Evolutionary conservation across 768 basidiomycete genomes (phyloP).

Genomic region (Rhodotorula paludigena): DNA sequence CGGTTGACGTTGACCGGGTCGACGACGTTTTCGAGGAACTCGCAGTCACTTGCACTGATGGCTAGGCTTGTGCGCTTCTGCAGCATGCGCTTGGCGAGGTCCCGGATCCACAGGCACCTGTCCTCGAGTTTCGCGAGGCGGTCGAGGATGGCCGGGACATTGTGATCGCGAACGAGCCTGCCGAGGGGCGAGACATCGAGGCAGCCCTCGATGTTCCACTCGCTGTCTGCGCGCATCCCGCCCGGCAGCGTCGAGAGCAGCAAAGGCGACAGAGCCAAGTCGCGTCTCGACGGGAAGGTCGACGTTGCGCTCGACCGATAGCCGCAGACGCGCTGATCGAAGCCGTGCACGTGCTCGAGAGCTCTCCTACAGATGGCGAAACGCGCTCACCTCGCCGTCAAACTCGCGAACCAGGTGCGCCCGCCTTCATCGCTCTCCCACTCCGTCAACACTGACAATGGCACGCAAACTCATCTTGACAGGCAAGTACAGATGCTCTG

Average conservation of each 20-base stretch:
- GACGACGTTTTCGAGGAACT: not conserved
- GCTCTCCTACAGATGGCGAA: not conserved
- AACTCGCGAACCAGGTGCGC: slow-evolving; percentile 11
- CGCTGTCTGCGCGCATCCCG: not conserved
- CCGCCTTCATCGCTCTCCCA: not conserved
- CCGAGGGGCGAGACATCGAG: slow-evolving; percentile 1
- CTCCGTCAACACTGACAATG: not conserved
- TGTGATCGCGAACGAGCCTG: not conserved
- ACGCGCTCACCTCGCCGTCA: slow-evolving; percentile 30
- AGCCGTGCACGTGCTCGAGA: too few species aligned
- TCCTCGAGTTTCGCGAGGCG: not conserved
- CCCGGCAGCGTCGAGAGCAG: too few species aligned
- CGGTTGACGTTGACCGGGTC: not conserved
- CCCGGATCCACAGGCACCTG: not conserved
- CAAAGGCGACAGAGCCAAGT: not conserved
- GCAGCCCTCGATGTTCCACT: not conserved
- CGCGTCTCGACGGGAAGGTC: not conserved
- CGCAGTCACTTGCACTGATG: not conserved
- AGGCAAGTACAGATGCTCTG: slow-evolving; percentile 1
- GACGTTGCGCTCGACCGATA: too few species aligned
- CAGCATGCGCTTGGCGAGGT: not conserved
- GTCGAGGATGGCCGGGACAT: not conserved
- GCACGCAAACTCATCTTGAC: not conserved
- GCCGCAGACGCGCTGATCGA: too few species aligned
- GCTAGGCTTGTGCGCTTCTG: not conserved